These are phyloP conservation scores for Dendrothele bispora DNA, from an alignment of 768 basidiomycete species.

Conservation along the genomic window DNA sequence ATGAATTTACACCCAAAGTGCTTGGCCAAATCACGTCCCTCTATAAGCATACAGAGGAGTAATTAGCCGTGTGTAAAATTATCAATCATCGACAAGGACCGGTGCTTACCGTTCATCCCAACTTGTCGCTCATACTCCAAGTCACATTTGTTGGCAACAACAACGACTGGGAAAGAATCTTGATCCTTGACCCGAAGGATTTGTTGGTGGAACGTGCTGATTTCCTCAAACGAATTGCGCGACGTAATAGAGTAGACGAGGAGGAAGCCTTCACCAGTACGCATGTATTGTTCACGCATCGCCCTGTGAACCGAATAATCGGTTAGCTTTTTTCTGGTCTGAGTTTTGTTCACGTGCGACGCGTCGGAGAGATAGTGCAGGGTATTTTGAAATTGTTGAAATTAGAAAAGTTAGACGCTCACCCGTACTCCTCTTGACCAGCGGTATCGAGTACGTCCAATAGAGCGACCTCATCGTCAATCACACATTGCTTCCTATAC, in stretches of 20 bases:
- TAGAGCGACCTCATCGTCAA: constrained; percentile 98
- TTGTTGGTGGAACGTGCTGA: constrained; percentile 93
- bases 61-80: not conserved
- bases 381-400: not conserved
- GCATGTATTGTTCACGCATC: constrained; percentile 99
- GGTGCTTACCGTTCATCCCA: constrained; percentile 80
- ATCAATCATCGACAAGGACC: not conserved
- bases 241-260: constrained; percentile 99
- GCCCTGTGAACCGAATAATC: constrained; percentile 50
- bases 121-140: constrained; percentile 96
- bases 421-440: constrained; percentile 99
- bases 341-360: too few relatives aligned
- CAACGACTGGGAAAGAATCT: constrained; percentile 92
- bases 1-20: constrained; percentile 94
- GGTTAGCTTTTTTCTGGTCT: too few relatives aligned
- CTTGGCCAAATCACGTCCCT: constrained; percentile 96
- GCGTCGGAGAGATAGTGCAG: not conserved
- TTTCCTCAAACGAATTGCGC: constrained; percentile 96
- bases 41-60: constrained; percentile 36
- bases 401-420: constrained; percentile 31
- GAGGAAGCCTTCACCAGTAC: constrained; percentile 96
- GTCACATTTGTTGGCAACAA: constrained; percentile 98
- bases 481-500: constrained; percentile 95
- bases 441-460: constrained; percentile 97
- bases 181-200: constrained; percentile 96